Evolutionary conservation across 768 basidiomycete genomes (phyloP).

Genomic region (Gloeophyllum trabeum): DNA sequence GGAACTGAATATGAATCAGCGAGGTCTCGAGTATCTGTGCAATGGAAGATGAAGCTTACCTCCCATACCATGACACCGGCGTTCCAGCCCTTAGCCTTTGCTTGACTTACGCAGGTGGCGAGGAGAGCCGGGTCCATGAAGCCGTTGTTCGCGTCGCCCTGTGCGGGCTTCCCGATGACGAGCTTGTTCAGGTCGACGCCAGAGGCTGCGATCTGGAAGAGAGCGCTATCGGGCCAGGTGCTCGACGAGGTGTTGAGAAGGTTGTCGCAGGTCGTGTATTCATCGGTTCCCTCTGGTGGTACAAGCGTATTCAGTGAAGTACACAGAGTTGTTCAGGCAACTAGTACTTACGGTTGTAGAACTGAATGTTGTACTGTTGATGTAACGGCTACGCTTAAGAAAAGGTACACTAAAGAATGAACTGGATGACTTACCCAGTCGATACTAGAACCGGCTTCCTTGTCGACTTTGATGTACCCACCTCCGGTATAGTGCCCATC

Average conservation of each 20-base stretch:
- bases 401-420: not conserved
- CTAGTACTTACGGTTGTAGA: constrained; percentile 21
- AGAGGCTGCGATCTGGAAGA: constrained; percentile 40
- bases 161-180: constrained; percentile 62
- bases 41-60: not conserved
- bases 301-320: constrained; percentile 11
- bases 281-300: constrained; percentile 25
- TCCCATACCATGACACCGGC: constrained; percentile 1
- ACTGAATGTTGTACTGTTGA: constrained; percentile 22
- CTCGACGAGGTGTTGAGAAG: constrained; percentile 28
- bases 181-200: constrained; percentile 54
- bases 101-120: constrained; percentile 20
- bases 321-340: not conserved
- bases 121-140: constrained; percentile 21
- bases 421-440: constrained; percentile 36
- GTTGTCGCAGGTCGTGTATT: constrained; percentile 26
- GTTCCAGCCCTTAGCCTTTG: constrained; percentile 23
- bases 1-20: not conserved
- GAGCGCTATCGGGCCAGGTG: constrained; percentile 28
- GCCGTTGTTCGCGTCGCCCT: constrained; percentile 18
- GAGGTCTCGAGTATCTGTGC: not conserved
- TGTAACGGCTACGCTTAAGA: too few relatives aligned
- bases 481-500: constrained; percentile 20
- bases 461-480: constrained; percentile 44
- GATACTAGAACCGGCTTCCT: constrained; percentile 41